These are phyloP conservation scores for Trametes sanguinea DNA, from an alignment of 768 basidiomycete species.

Conservation along the genomic window DNA sequence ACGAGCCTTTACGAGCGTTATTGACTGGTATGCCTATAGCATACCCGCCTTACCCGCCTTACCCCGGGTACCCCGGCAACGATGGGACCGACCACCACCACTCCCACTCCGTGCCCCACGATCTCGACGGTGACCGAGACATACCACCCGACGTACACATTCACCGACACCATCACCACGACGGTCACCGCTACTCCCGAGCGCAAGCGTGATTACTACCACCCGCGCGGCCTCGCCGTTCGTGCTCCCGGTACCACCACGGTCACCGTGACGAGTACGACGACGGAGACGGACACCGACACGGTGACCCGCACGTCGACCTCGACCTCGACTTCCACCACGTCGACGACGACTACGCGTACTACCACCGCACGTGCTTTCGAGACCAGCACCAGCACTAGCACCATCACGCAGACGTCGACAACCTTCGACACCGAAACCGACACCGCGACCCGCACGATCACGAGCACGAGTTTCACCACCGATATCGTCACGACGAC, in stretches of 20 bases:
- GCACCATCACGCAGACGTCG: neutral
- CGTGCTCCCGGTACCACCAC: neutral
- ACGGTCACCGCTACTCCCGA: neutral
- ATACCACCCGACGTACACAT: neutral
- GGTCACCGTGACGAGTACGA: neutral
- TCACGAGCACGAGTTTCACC: neutral
- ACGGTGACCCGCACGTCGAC: neutral
- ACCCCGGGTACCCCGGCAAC: conserved; percentile 5
- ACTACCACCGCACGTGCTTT: neutral
- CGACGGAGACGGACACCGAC: neutral
- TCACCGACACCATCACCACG: neutral
- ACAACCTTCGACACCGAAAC: neutral
- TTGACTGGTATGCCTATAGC: too few species aligned
- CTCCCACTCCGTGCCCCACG: too few species aligned
- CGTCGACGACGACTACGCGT: neutral
- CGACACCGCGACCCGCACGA: neutral
- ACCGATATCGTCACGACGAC: neutral
- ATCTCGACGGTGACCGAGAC: neutral
- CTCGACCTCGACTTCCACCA: neutral
- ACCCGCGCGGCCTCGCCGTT: neutral
- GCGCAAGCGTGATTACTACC: neutral
- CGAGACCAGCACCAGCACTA: neutral
- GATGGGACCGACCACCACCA: too few species aligned
- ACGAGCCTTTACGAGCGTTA: neutral
- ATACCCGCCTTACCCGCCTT: neutral